Evolutionary conservation across 805 yeast species (phyloP).

Genomic region (Starmerella geochares): DNA sequence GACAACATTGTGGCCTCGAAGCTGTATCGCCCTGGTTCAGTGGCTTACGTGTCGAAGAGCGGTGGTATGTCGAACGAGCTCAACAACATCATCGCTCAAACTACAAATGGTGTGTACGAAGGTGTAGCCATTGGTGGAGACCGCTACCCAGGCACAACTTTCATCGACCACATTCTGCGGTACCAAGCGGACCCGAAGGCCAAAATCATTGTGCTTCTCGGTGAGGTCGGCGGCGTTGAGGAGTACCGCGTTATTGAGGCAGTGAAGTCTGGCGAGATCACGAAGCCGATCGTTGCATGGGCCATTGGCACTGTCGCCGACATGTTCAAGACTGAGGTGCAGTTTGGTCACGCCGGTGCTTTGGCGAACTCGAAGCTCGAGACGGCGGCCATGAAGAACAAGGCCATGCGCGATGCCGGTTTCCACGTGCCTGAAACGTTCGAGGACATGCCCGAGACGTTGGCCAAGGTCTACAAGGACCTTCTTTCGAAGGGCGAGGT

Average conservation of each 20-base stretch:
- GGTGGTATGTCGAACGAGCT: constrained; percentile 43
- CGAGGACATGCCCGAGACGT: constrained; percentile 37
- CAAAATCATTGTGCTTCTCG: constrained; percentile 55
- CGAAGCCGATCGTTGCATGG: constrained; percentile 62
- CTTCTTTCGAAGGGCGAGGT: constrained; percentile 38
- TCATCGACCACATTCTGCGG: constrained; percentile 57
- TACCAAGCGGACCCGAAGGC: constrained; percentile 55
- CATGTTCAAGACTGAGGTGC: constrained; percentile 57
- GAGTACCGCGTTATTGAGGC: constrained; percentile 64
- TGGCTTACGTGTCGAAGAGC: constrained; percentile 40
- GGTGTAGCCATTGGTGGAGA: constrained; percentile 67
- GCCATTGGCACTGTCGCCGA: constrained; percentile 63
- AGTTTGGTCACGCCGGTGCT: constrained; percentile 60
- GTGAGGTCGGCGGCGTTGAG: constrained; percentile 66
- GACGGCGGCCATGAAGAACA: constrained; percentile 56
- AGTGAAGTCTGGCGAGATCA: constrained; percentile 52
- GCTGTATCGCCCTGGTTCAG: constrained; percentile 41
- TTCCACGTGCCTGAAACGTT: constrained; percentile 78
- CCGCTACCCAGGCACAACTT: constrained; percentile 63
- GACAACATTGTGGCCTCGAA: constrained; percentile 41
- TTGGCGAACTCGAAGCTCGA: constrained; percentile 61
- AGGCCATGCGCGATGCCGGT: constrained; percentile 84
- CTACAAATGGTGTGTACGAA: constrained; percentile 41
- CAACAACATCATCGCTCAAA: constrained; percentile 39
- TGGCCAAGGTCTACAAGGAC: constrained; percentile 62